These are phyloP conservation scores for Tylopilus sp. DNA, from an alignment of 768 basidiomycete genomes.

Conservation along the genomic window DNA sequence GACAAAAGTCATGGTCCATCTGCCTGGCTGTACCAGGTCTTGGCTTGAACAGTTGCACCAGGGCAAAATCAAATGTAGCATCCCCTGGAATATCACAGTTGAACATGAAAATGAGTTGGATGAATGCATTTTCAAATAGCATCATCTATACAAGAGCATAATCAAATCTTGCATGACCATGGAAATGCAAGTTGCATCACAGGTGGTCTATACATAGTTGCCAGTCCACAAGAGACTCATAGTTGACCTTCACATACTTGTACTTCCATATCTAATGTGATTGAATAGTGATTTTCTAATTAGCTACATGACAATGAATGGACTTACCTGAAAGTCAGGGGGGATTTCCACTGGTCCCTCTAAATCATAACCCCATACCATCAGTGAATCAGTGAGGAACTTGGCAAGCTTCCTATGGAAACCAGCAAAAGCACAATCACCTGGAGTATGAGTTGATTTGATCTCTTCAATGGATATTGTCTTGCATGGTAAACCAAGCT, in stretches of 20 bases:
- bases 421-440: no score
- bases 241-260: conserved; percentile 25
- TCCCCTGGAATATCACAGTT: conserved; percentile 7
- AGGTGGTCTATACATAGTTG: conserved; percentile 25
- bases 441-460: no score
- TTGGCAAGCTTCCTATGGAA: no score
- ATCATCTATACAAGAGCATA: conserved; percentile 22
- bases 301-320: no score
- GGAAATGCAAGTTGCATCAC: conserved; percentile 30
- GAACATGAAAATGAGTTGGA: conserved; percentile 22
- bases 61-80: conserved; percentile 6
- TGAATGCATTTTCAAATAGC: conserved; percentile 1
- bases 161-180: conserved; percentile 22
- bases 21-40: neutral
- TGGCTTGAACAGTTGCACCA: conserved; percentile 17
- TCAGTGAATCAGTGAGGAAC: no score
- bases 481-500: no score
- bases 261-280: conserved; percentile 21
- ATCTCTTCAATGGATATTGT: no score
- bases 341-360: no score
- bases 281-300: no score
- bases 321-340: no score
- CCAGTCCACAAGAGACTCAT: conserved; percentile 30
- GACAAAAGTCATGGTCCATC: neutral
- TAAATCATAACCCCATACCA: no score